phyloP scores from a whole-genome alignment of 495 filamentous ascomycete genomes.

The Thermothielavioides terrestris region DNA sequence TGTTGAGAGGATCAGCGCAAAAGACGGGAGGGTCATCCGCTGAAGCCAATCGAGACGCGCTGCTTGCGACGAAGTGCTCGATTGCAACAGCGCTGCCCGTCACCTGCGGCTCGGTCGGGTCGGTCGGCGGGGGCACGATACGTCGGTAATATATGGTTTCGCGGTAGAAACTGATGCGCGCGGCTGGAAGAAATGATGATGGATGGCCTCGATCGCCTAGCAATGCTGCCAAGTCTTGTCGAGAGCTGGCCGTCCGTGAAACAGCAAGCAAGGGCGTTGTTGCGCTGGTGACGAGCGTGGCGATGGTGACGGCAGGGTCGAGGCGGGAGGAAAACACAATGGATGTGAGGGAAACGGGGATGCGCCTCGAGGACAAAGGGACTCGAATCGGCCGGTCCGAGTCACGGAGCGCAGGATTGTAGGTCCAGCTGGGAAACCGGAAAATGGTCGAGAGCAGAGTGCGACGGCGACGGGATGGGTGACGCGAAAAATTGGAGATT shows the following conservation, averaged over 20 bases:
- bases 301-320: constrained; percentile 15
- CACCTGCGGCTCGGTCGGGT: constrained; percentile 9
- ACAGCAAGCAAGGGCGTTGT: constrained; percentile 1
- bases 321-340: constrained; percentile 20
- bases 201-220: no score
- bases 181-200: background rate
- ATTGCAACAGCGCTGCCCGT: background rate
- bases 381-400: constrained; percentile 12
- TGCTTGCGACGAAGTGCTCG: constrained; percentile 4
- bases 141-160: background rate
- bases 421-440: constrained; percentile 12
- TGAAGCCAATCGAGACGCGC: constrained; percentile 2
- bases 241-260: background rate
- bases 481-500: constrained; percentile 23
- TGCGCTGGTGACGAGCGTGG: constrained; percentile 8
- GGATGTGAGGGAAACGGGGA: constrained; percentile 14
- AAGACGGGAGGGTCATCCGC: constrained; percentile 24
- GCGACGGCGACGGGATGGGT: constrained; percentile 19
- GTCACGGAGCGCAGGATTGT: constrained; percentile 13
- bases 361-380: constrained; percentile 31
- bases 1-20: constrained; percentile 12
- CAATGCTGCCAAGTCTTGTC: background rate
- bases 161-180: background rate
- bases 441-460: constrained; percentile 5
- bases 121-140: background rate